phyloP scores from a whole-genome alignment of 2,329 filamentous ascomycete species.

The Botryotinia narcissicola region DNA sequence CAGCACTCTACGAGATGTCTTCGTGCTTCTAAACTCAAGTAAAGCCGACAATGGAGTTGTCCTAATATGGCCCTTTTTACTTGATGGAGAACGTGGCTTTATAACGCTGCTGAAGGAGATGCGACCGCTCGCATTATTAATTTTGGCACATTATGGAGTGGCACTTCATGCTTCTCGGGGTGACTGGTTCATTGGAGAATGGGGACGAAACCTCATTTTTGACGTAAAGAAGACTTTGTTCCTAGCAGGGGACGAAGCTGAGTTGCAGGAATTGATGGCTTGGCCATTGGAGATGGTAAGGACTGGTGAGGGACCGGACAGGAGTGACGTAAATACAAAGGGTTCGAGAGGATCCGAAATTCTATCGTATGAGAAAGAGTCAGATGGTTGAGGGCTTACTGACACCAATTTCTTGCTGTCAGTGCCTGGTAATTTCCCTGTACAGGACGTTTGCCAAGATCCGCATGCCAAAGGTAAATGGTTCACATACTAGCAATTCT shows the following conservation, averaged over 20 bases:
- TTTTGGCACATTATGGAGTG: neutral
- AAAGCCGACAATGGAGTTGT: neutral
- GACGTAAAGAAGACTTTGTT: neutral
- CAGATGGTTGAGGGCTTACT: neutral
- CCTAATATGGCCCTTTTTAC: neutral
- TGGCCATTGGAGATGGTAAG: neutral
- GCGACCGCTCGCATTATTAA: neutral
- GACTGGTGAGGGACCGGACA: neutral
- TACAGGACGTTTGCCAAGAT: neutral
- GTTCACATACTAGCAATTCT: neutral
- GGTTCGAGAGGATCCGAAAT: neutral
- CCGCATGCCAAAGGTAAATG: neutral
- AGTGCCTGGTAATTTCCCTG: neutral
- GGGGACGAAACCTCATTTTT: neutral
- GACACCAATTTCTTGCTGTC: neutral
- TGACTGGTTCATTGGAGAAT: neutral
- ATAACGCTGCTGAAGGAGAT: neutral
- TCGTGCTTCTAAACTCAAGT: neutral
- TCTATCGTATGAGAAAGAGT: neutral
- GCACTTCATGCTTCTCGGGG: neutral
- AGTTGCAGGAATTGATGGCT: neutral
- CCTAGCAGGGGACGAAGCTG: neutral
- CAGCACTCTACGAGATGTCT: neutral
- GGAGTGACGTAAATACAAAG: neutral
- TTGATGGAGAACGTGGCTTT: neutral